phyloP scores from a whole-genome alignment of 306 rosid species.

The Dalbergia cultrata region DNA sequence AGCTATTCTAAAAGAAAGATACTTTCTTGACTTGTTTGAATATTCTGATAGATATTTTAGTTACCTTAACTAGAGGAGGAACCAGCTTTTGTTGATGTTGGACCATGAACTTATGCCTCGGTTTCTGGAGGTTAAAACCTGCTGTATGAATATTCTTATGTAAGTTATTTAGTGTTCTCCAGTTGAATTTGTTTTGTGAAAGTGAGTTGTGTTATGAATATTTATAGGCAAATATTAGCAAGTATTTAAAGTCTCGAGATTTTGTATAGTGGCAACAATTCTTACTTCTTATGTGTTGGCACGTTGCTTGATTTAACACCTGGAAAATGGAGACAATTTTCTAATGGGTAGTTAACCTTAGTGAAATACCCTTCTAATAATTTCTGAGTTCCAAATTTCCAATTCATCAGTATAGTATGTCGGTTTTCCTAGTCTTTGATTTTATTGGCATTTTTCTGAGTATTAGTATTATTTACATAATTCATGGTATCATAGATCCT shows the following conservation, averaged over 20 bases:
- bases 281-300: background rate
- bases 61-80: background rate
- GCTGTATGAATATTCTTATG: constrained; percentile 8
- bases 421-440: constrained; percentile 26
- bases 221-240: background rate
- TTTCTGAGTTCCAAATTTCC: background rate
- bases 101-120: constrained; percentile 7
- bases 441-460: background rate
- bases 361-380: background rate
- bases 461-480: background rate
- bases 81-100: background rate
- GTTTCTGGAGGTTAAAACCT: background rate
- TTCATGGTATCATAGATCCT: background rate
- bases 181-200: background rate
- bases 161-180: background rate
- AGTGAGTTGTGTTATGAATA: constrained; percentile 4
- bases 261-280: background rate
- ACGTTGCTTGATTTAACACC: background rate
- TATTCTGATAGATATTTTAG: constrained; percentile 17
- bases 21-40: constrained; percentile 26
- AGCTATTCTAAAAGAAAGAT: background rate
- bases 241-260: background rate
- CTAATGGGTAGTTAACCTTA: background rate
- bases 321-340: background rate
- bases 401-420: background rate